A percentile compares a stretch with the other conserved stretches of the same genome.
These are phyloP conservation scores for Picocystis sp. DNA, from an alignment of 163 green algal species.

Conservation along the genomic window DNA sequence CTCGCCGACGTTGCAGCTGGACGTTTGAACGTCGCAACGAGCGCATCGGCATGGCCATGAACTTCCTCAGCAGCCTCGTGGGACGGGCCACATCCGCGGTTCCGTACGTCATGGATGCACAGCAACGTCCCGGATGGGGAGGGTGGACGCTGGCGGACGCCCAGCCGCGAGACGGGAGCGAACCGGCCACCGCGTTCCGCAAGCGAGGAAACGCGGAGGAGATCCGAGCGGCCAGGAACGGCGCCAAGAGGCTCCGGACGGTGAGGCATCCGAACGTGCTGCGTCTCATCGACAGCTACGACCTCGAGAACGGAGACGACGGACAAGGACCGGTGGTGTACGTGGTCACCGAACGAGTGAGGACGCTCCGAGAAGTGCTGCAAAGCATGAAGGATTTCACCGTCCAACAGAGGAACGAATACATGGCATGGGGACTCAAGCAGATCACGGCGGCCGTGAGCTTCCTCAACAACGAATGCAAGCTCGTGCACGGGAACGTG, in stretches of 20 bases:
- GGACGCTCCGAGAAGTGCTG: conserved; percentile 53
- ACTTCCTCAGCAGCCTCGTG: too few species aligned
- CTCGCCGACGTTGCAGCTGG: too few species aligned
- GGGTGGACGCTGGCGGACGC: conserved; percentile 4
- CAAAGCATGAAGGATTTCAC: conserved; percentile 30
- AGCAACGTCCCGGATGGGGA: neutral
- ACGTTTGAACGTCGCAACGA: too few species aligned
- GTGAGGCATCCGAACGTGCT: conserved; percentile 87
- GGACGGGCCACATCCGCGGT: neutral
- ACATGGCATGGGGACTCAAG: conserved; percentile 74
- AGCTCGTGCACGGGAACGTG: conserved; percentile 84
- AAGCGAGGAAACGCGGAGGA: neutral
- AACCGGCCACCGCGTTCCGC: neutral
- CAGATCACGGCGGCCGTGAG: conserved; percentile 71
- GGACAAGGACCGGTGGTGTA: conserved; percentile 56
- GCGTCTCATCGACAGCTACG: conserved; percentile 66
- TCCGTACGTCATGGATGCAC: conserved; percentile 1
- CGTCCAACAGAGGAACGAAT: conserved; percentile 52
- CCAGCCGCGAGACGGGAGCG: neutral
- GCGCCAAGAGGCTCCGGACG: conserved; percentile 63
- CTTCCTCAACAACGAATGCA: conserved; percentile 94
- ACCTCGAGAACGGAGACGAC: conserved; percentile 50
- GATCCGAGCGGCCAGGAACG: conserved; percentile 46
- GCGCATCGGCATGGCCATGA: too few species aligned
- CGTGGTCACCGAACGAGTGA: conserved; percentile 82